Base-by-base conservation (phyloP, 352 stramenopile genomes). In the Pythium pyrilobum region DNA sequence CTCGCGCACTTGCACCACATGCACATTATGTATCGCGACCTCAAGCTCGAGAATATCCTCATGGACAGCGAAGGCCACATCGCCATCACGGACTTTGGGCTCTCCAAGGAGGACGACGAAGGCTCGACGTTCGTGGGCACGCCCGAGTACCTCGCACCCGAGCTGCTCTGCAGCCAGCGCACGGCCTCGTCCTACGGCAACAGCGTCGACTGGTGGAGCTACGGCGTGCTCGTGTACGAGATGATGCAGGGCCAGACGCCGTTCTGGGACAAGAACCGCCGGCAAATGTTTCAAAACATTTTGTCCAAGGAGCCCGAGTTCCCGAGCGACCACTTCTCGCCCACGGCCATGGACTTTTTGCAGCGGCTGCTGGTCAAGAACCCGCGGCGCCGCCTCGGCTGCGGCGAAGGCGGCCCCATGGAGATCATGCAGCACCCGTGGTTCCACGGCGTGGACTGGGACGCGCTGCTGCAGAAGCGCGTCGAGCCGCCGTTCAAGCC, bases 41-140 rank as follows among this genome's bases (percentile, higher is more conserved):
- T 95, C 23, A 96, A 96, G 64, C 77, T 94, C 27, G 84, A 95
- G 56, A 96, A 96, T 50, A 91, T 96, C 36, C 49, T 96, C 9
- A 91, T 96, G 80, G 78, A 92, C 51, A 79, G 58, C 37, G 73
- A 92, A 27, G 87, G 87, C 16, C 79, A 95, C 60, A 71, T 94
- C 32, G 81, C 79, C 7, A 84, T 96, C 47, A 92, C 82, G 12
- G 87, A 96, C 56, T 95, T 96, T 69, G 87, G 87, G 16, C 62
- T 94, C 9, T 92, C 80, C 1, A 96, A 96, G 47, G 80, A 91
- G 60, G 77, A 93, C 39, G 83, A 91, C 49, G 74, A 89, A 62
- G 85, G 77, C 24, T 87, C 74, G 36, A 95, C 82, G 20, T 92
- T 93, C 56, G 74, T 87, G 5, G 85, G 85, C 5, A 95, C 83